Conservation (phyloP, 73 alveolate genomes). For the Paramecium biaurelia region DNA sequence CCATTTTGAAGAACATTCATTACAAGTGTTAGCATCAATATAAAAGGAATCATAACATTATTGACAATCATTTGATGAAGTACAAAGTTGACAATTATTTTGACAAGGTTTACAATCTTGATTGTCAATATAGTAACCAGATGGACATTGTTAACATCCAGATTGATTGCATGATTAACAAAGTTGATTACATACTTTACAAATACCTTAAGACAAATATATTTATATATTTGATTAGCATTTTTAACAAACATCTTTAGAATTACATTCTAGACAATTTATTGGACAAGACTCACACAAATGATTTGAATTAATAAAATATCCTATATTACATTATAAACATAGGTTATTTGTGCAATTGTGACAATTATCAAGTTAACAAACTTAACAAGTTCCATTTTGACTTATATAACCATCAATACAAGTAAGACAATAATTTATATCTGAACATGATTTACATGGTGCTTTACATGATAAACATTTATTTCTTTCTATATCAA, state of each 20-base stretch:
- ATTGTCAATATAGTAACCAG: not conserved
- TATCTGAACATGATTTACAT: not conserved
- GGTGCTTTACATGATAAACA: not conserved
- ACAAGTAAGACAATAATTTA: not conserved
- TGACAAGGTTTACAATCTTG: not conserved
- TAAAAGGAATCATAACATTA: not conserved
- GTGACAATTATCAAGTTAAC: not conserved
- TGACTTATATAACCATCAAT: not conserved
- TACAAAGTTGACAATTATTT: not conserved
- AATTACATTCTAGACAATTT: not conserved
- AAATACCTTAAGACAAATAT: not conserved
- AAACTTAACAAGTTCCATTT: not conserved
- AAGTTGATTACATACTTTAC: not conserved
- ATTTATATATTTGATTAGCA: not conserved
- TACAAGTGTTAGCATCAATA: not conserved
- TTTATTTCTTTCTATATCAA: not conserved
- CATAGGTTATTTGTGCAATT: not conserved
- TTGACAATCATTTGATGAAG: not conserved
- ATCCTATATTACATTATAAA: not conserved
- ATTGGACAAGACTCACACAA: not conserved
- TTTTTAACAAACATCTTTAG: not conserved
- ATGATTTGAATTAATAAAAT: not conserved
- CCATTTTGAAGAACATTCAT: not conserved
- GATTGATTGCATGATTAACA: not conserved
- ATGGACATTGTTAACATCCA: not conserved